Evolutionary conservation across 108 stramenopile genomes (phyloP), one percentile per base, ranked within the genome.

Genomic region (Pseudonitzschia pungens): DNA sequence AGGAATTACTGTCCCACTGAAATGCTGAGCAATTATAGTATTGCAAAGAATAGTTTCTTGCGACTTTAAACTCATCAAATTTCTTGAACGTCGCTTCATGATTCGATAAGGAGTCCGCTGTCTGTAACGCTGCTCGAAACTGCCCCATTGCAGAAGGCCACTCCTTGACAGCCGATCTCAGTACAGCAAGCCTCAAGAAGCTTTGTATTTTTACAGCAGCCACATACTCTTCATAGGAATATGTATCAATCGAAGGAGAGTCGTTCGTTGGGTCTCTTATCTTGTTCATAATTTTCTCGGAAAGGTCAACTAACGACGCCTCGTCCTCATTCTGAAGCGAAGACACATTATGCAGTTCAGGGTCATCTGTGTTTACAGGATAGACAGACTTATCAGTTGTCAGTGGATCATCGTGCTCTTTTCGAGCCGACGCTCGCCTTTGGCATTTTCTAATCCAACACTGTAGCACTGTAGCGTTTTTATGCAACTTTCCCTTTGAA

Each of bases 1-100:
- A 58, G 57, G 27, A 31, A 15, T 5, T 58, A 10, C 15, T 11
- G 57, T 27, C 14, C 57, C 57, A 58, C 57, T 26, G 15, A 58
- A n/a, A 58, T 62, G 29, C 33, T 62, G 31, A 28, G 8, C 60
- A 15, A 62, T 62, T 4, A 33, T 62, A 2, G 54, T 33, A 62
- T 29, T 62, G 15, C 29, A 62, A 40, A 62, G 36, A 40, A 62
- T 62, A n/a, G 36, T 62, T 62, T 62, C 60, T 62, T 33, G 60
- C 60, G 15, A 33, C 60, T 31, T 58, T 31, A n/a, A 58, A 58
- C 22, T 58, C 57, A 33, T 62, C 60, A 33, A 62, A 14, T 9
- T 32, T 2, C 12, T 33, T 14, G 26, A 58, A 26, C 28, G 21
- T 21, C 33, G 32, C 40, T 62, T 40, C 27, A 15, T n/a, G 16